phyloP scores from a whole-genome alignment of 768 basidiomycete genomes.

The Naematelia aurantialba region DNA sequence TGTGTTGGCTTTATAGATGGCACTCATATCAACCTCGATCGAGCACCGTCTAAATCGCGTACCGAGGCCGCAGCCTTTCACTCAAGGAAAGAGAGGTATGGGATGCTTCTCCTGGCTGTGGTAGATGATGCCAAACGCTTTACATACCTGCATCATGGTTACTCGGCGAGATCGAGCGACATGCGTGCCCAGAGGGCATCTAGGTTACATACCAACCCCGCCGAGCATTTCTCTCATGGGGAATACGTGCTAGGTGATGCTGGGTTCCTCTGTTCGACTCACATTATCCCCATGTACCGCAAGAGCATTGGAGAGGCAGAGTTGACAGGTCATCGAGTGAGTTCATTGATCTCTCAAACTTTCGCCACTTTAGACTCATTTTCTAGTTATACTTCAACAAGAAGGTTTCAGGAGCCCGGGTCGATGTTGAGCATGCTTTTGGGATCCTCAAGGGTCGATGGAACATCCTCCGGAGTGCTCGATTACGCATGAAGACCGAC shows the following conservation, averaged over 20 bases:
- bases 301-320: neutral
- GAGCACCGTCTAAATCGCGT: no score
- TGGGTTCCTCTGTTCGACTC: slow-evolving; percentile 1
- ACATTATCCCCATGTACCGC: slow-evolving; percentile 3
- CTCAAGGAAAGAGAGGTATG: no score
- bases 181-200: no score
- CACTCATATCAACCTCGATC: slow-evolving; percentile 4
- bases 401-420: neutral
- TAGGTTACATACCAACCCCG: no score
- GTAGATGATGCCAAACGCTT: no score
- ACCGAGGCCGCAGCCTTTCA: no score
- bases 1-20: slow-evolving; percentile 8
- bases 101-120: no score
- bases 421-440: neutral
- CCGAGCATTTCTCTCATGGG: neutral
- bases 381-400: neutral
- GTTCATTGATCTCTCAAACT: neutral
- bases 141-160: slow-evolving; percentile 2
- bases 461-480: no score
- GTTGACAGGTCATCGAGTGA: neutral
- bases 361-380: neutral
- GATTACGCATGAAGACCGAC: neutral
- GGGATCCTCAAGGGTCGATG: slow-evolving; percentile 5
- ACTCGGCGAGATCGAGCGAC: slow-evolving; percentile 2
- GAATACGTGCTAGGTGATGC: slow-evolving; percentile 3